Evolutionary conservation across 805 yeast species (phyloP).

Genomic region (Kazachstania bromeliacearum): DNA sequence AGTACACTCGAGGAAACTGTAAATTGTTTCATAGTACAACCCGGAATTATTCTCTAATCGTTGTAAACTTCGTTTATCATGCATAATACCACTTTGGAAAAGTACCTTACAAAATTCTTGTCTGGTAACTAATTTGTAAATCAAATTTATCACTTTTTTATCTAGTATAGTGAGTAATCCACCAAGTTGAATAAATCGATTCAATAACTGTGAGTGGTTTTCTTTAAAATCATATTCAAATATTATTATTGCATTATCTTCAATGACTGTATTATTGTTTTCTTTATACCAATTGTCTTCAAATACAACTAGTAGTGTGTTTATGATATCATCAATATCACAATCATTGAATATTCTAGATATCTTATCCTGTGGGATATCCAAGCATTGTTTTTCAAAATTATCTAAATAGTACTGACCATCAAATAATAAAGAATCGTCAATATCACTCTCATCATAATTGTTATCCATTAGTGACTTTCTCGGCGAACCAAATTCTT

Average conservation of each 20-base stretch:
- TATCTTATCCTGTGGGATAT: conserved; percentile 1
- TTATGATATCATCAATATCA: conserved; percentile 4
- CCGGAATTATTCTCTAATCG: conserved; percentile 7
- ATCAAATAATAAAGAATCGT: conserved; percentile 4
- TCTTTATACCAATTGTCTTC: no score
- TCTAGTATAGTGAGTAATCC: conserved; percentile 17
- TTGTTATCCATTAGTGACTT: neutral
- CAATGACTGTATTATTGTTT: no score
- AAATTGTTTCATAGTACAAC: conserved; percentile 16
- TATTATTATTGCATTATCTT: no score
- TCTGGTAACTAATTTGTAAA: conserved; percentile 1
- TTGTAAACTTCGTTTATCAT: conserved; percentile 8
- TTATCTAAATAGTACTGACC: conserved; percentile 6
- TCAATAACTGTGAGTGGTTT: conserved; percentile 17
- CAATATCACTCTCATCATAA: conserved; percentile 1
- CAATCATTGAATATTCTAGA: conserved; percentile 6
- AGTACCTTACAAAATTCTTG: conserved; percentile 3
- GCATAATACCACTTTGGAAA: conserved; percentile 23
- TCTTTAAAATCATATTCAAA: conserved; percentile 16
- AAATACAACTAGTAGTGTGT: conserved; percentile 1
- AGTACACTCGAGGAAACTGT: conserved; percentile 15
- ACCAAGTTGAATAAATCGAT: conserved; percentile 18
- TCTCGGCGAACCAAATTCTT: no score
- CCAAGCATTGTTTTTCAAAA: neutral
- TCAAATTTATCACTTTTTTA: conserved; percentile 1